Evolutionary conservation across 176 grass and related monocot species (phyloP).

Genomic region (Oryza punctata): DNA sequence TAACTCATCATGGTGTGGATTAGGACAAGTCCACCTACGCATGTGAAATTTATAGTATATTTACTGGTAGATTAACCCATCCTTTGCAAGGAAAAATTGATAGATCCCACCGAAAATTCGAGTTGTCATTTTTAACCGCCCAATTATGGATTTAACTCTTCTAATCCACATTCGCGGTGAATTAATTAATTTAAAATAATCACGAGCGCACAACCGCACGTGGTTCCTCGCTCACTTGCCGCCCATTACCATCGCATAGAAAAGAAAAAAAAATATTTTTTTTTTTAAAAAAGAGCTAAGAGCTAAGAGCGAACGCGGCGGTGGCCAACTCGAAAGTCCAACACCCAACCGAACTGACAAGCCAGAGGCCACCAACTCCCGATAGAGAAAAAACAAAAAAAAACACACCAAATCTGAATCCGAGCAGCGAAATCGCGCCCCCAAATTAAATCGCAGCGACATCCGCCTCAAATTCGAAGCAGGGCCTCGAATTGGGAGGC

Average conservation of each 20-base stretch:
- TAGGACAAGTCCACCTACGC: background rate
- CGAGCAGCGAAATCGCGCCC: background rate
- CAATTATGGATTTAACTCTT: background rate
- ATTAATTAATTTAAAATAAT: background rate
- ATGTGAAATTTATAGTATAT: too few species aligned
- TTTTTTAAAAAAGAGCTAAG: too few species aligned
- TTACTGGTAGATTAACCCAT: background rate
- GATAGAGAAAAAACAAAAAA: background rate
- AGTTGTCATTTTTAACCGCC: background rate
- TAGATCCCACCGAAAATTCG: too few species aligned
- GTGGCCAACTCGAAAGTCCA: conserved; percentile 11
- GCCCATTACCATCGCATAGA: background rate
- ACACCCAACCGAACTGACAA: background rate
- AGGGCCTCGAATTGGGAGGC: background rate
- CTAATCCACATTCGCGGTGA: background rate
- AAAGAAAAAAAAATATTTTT: background rate
- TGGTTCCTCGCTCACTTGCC: conserved; percentile 23
- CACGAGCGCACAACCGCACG: background rate
- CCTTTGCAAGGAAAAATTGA: background rate
- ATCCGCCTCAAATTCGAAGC: background rate
- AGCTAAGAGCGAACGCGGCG: too few species aligned
- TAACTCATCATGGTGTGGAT: background rate
- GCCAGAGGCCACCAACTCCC: conserved; percentile 24
- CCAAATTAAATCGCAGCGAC: conserved; percentile 14
- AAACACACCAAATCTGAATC: background rate